These are phyloP conservation scores for Fusarium sp. DNA, from an alignment of 2,329 filamentous ascomycete species.

Conservation along the genomic window DNA sequence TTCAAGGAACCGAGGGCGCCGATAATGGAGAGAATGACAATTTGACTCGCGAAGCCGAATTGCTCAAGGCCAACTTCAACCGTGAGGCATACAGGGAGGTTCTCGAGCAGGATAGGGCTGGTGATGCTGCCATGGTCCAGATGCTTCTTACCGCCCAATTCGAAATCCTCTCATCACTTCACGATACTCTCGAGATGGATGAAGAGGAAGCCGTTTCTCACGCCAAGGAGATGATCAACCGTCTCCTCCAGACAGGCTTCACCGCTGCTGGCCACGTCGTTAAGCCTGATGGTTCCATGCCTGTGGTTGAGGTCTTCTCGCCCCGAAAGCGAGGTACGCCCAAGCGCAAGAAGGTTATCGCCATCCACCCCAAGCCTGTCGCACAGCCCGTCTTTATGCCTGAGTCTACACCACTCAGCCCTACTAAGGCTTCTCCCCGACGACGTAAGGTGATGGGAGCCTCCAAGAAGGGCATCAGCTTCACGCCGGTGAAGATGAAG, in stretches of 20 bases:
- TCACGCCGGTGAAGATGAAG: conserved; percentile 82
- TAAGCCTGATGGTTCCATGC: conserved; percentile 81
- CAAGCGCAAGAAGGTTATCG: conserved; percentile 72
- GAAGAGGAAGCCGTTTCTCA: conserved; percentile 85
- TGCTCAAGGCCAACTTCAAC: conserved; percentile 84
- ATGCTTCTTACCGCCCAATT: conserved; percentile 90
- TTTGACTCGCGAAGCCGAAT: conserved; percentile 83
- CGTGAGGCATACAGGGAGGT: conserved; percentile 82
- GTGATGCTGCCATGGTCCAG: conserved; percentile 82
- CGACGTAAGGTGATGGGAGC: conserved; percentile 74
- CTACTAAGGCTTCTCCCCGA: conserved; percentile 82
- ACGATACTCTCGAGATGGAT: conserved; percentile 82
- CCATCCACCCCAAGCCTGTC: conserved; percentile 57
- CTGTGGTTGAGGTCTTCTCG: conserved; percentile 73
- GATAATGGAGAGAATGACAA: conserved; percentile 74
- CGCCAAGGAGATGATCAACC: conserved; percentile 80
- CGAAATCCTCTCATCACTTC: conserved; percentile 85
- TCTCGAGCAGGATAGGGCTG: conserved; percentile 83
- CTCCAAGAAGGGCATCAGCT: conserved; percentile 76
- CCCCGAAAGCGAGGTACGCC: conserved; percentile 80
- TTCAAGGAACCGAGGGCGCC: conserved; percentile 65
- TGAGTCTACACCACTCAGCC: conserved; percentile 53
- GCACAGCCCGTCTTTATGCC: conserved; percentile 56
- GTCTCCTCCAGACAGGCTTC: conserved; percentile 81
- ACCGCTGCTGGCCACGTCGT: conserved; percentile 83